Evolutionary conservation across 2,329 filamentous ascomycete species (phyloP), one percentile per base, ranked within the genome.

Genomic region (Clarireedia homoeocarpa): DNA sequence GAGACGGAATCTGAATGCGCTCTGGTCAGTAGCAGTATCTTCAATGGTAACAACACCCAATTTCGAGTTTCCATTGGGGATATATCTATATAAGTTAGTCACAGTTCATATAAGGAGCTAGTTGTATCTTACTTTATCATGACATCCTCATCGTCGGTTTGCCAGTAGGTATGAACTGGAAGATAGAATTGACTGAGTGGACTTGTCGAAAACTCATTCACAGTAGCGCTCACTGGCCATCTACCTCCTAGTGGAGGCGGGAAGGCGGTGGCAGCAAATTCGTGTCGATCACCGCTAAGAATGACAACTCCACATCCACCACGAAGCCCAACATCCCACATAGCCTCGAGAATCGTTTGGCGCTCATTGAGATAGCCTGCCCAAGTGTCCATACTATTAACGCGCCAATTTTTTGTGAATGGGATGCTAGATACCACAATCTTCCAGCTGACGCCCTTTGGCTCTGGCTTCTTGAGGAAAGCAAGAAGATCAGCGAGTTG

Each of bases 141-240:
- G 10, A 96, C 82, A 71, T 97, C 94, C 63, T 91, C 84, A 1
- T 85, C 79, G 62, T 95, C 90, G 1, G 79, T 82, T 71, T 96
- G 90, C 62, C 77, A 78, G 71, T 97, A 99, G 0, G 90, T 92
- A 2, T 86, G 80, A 24, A 92, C 74, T 0, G 94, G 94, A 4
- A 94, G 80, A 63, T 94, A 96, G 69, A 99, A 99, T 78, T 97
- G 95, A 69, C 85, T 95, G 51, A 99, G 70, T 0, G 94, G 94
- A 54, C 89, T 94, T 0, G 88, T 91, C 24, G 89, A 94, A 71
- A 96, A 97, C 70, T 99, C 94, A 65, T 95, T 86, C 0, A 95
- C 88, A 0, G 85, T 78, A 1, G 83, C 80, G 44, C 72, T 78
- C 49, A 82, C 73, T 0, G 82, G 77, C 85, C 85, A 89, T 52